Base-by-base conservation (phyloP, 78 protist species). In the Capsaspora owczarzaki region DNA sequence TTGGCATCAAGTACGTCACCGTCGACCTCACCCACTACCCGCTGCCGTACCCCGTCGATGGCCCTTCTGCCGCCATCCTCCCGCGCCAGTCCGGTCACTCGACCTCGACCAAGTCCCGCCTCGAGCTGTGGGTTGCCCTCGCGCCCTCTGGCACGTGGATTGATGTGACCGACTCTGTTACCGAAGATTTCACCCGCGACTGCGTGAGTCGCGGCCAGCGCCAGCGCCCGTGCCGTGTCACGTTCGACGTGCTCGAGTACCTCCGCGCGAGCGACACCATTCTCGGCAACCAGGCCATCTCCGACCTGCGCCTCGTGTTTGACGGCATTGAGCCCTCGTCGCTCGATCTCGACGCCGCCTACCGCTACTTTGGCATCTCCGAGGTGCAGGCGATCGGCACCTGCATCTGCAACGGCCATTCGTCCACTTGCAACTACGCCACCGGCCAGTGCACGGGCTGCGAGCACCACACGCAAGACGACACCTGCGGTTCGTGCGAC, bases 351-450 rank as follows among this genome's bases (percentile, higher is more conserved):
- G 33, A 63, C 41, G 6, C 41, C 42, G 43, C 8, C 72, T 8
- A 63, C 72, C 72, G 72, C 72, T 63, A 63, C 72, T 63, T 35
- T 16, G 35, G 42, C 19, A 6, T 63, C 43, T 4, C 6, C 41
- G 72, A 63, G 43, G 6, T 63, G 19, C 8, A 6, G 35, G 72
- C 33, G n/a, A 63, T 41, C 43, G 72, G 72, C 41, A 35, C 2
- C 38, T 63, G 72, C 72, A 3, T 63, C 41, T 63, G 72, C 72
- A 63, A 63, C 41, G 72, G 72, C 41, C 72, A 63, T 41, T 63
- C 72, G 33, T 6, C 8, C 33, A 22, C 23, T 41, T 63, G 72
- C 72, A 35, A 63, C 72, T 8, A 12, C 41, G 20, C 27, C 33
- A 63, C 72, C 33, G 72, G 43, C 72, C 20, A 6, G 43, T 63